Evolutionary conservation across 2,329 filamentous ascomycete genomes (phyloP).

Genomic region (Acephala macrosclerotiorum): DNA sequence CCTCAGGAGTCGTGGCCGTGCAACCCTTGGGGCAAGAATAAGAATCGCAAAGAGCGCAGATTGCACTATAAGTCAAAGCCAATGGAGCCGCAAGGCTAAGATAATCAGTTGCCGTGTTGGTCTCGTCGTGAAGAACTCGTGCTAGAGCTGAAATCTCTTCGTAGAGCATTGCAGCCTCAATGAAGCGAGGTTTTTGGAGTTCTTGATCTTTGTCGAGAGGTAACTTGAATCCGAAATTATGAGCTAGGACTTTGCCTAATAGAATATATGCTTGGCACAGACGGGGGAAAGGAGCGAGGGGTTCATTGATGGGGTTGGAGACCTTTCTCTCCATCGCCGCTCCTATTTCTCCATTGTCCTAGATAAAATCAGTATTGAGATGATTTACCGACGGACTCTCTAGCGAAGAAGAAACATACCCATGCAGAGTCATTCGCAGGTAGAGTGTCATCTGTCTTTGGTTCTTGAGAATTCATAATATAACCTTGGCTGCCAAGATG

Average conservation of each 20-base stretch:
- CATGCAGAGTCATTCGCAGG: constrained; percentile 48
- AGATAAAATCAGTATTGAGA: constrained; percentile 15
- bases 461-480: constrained; percentile 42
- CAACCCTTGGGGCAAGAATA: constrained; percentile 45
- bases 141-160: constrained; percentile 36
- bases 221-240: constrained; percentile 36
- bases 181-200: constrained; percentile 35
- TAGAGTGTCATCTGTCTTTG: constrained; percentile 34
- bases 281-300: constrained; percentile 58
- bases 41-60: constrained; percentile 47
- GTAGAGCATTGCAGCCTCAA: constrained; percentile 39
- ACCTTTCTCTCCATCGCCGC: constrained; percentile 42
- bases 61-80: constrained; percentile 39
- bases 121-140: constrained; percentile 38
- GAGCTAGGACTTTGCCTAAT: constrained; percentile 45
- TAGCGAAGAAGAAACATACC: too few species aligned
- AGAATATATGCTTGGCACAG: constrained; percentile 51
- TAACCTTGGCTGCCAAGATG: constrained; percentile 41
- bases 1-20: constrained; percentile 30
- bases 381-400: background rate
- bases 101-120: constrained; percentile 34
- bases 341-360: constrained; percentile 49
- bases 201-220: constrained; percentile 20
- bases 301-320: constrained; percentile 50
- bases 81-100: constrained; percentile 38